Conservation (phyloP, 768 basidiomycete genomes). For the Calocybe cyanea region DNA sequence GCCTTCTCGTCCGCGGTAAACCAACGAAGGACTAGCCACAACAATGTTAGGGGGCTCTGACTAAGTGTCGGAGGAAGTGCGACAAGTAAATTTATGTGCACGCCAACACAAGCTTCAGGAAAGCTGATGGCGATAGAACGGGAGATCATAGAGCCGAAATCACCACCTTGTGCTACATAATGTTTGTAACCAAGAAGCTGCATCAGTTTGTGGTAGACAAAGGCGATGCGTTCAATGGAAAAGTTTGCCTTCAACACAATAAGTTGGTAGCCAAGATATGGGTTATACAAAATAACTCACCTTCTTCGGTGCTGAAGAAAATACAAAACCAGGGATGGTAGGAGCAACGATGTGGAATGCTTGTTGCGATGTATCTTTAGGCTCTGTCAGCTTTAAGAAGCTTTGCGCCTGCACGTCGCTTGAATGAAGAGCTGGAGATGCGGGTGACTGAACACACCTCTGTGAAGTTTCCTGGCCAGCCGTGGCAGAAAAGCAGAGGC, state of each 20-base stretch:
- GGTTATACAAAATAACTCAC: too few species aligned
- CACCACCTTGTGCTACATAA: slow-evolving; percentile 30
- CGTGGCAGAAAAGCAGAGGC: slow-evolving; percentile 53
- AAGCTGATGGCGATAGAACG: slow-evolving; percentile 23
- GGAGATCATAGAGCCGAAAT: slow-evolving; percentile 28
- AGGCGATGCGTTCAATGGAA: too few species aligned
- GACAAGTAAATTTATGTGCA: slow-evolving; percentile 26
- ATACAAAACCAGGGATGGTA: too few species aligned
- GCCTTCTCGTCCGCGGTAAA: slow-evolving; percentile 25
- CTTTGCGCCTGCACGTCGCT: too few species aligned
- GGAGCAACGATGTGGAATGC: too few species aligned
- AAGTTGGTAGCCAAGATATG: too few species aligned
- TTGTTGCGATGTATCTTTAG: too few species aligned
- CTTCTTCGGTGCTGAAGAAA: too few species aligned
- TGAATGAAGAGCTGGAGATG: too few species aligned
- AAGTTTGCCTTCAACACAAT: too few species aligned
- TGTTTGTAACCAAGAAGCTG: slow-evolving; percentile 24
- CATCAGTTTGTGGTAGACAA: slow-evolving; percentile 31
- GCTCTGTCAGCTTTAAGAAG: too few species aligned
- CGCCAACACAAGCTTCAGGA: slow-evolving; percentile 23
- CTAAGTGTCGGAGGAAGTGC: slow-evolving; percentile 20
- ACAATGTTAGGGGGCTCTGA: slow-evolving; percentile 21
- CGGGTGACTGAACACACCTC: too few species aligned
- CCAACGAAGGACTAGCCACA: slow-evolving; percentile 24
- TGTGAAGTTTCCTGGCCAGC: slow-evolving; percentile 51